Conservation (phyloP, 225 moss, liverwort and hornwort genomes). For the Lunularia cruciata region DNA sequence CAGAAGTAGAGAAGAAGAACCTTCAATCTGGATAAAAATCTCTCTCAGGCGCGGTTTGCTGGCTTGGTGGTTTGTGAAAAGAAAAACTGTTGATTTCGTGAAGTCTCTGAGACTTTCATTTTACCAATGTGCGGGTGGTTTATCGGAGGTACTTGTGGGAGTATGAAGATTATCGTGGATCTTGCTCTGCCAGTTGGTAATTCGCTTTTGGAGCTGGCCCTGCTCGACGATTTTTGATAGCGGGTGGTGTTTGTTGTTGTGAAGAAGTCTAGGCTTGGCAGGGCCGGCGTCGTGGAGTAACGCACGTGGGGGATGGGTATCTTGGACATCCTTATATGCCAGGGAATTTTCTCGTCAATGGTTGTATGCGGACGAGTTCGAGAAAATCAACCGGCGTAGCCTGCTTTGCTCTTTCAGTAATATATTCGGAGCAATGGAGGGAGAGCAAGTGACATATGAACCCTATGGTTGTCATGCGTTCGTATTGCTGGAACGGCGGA, state of each 20-base stretch:
- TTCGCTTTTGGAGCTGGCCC: not conserved
- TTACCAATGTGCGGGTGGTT: not conserved
- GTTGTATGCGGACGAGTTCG: not conserved
- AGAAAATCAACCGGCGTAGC: not conserved
- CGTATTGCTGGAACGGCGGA: not conserved
- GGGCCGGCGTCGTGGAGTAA: too few species aligned
- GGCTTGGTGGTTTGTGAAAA: not conserved
- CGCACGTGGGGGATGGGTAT: too few species aligned
- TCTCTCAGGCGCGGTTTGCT: too few species aligned
- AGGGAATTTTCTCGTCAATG: not conserved
- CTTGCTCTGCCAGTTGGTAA: not conserved
- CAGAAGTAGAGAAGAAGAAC: not conserved
- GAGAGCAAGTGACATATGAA: not conserved
- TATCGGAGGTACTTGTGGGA: not conserved
- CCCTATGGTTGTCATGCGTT: not conserved
- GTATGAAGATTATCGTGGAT: not conserved
- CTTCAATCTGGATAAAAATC: too few species aligned
- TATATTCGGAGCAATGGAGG: conserved; percentile 2
- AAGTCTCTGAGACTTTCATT: not conserved
- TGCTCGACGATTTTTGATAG: not conserved
- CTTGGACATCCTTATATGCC: not conserved
- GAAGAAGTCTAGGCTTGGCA: not conserved
- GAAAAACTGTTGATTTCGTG: conserved; percentile 4
- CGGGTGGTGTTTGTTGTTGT: not conserved
- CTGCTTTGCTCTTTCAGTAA: not conserved